Evolutionary conservation across 2,329 filamentous ascomycete species (phyloP).

Genomic region (Cryphonectria radicalis): DNA sequence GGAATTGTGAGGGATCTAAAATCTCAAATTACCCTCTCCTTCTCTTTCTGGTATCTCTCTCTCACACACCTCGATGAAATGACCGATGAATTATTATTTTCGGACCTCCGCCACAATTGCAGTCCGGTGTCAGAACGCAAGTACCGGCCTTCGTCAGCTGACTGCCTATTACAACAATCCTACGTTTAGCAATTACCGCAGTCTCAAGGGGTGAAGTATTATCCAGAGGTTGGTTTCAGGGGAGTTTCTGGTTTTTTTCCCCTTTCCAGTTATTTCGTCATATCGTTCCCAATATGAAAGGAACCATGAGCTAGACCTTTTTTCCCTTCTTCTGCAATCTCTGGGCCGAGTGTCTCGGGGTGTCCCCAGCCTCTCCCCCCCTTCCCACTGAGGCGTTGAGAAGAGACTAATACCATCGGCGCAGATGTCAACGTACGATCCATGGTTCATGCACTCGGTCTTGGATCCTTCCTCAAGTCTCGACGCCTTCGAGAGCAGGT

Average conservation of each 20-base stretch:
- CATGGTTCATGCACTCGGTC: background rate
- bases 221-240: background rate
- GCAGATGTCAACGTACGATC: background rate
- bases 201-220: background rate
- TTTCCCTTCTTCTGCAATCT: no score
- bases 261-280: background rate
- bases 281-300: background rate
- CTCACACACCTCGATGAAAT: background rate
- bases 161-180: background rate
- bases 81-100: background rate
- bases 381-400: background rate
- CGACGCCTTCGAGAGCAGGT: background rate
- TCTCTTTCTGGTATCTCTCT: background rate
- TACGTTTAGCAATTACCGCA: background rate
- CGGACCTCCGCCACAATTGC: background rate
- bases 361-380: background rate
- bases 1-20: background rate
- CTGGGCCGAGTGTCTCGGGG: background rate
- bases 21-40: background rate
- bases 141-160: background rate
- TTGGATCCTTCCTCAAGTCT: background rate
- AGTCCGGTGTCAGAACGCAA: background rate
- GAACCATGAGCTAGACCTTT: background rate
- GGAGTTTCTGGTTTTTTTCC: background rate
- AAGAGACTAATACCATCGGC: background rate